Conservation (phyloP, 345 rosid genomes). For the Populus davidiana region DNA sequence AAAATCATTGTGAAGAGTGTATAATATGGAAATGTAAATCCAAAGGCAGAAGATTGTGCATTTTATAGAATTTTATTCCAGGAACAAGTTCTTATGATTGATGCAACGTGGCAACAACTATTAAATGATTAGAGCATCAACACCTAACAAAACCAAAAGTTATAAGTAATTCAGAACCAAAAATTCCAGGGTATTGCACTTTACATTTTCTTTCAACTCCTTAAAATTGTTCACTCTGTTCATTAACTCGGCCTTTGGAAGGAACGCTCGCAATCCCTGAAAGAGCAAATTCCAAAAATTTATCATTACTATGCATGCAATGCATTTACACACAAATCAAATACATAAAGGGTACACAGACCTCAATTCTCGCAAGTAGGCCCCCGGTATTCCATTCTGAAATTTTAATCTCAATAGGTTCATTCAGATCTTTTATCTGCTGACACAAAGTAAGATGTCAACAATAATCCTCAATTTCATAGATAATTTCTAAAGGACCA, state of each 20-base stretch:
- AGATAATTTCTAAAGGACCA: background rate
- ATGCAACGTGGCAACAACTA: background rate
- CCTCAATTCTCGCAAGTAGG: conserved; percentile 85
- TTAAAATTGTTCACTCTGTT: conserved; percentile 71
- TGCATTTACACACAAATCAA: conserved; percentile 1
- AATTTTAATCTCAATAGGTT: conserved; percentile 76
- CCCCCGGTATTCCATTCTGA: conserved; percentile 94
- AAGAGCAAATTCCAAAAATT: conserved; percentile 19
- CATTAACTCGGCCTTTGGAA: conserved; percentile 76
- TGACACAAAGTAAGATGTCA: conserved; percentile 7
- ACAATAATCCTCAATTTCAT: conserved; percentile 12
- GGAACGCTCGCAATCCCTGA: conserved; percentile 87
- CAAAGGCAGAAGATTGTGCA: background rate
- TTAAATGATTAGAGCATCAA: background rate
- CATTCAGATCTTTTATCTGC: conserved; percentile 79
- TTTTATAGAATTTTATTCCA: background rate
- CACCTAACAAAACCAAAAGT: background rate
- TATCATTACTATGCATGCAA: background rate
- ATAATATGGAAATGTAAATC: conserved; percentile 1
- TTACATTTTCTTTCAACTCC: conserved; percentile 86
- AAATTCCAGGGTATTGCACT: conserved; percentile 9
- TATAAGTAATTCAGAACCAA: conserved; percentile 4
- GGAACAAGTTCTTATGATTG: background rate
- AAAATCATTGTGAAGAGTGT: background rate
- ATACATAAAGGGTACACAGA: conserved; percentile 14